These are phyloP conservation scores for Trametes pubescens DNA, from an alignment of 1,284 basidiomycete species.

Conservation along the genomic window DNA sequence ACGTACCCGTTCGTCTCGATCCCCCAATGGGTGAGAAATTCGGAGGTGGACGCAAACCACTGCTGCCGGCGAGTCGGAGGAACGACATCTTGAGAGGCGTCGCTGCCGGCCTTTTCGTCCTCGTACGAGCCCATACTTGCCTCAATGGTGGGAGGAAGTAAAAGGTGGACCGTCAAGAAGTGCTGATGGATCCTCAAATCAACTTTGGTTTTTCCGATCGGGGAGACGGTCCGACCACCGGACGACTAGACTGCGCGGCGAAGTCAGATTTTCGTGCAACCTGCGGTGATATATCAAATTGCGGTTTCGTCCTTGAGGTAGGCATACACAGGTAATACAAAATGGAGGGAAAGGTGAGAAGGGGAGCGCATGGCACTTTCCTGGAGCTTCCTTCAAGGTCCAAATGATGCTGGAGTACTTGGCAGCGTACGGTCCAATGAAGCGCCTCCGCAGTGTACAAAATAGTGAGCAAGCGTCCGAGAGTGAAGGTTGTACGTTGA, in stretches of 20 bases:
- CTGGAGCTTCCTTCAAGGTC: too few relatives aligned
- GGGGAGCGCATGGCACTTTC: too few relatives aligned
- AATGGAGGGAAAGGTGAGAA: too few relatives aligned
- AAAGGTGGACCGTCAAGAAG: neutral
- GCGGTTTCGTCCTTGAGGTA: neutral
- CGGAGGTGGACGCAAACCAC: conserved; percentile 32
- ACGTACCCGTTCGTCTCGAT: conserved; percentile 44
- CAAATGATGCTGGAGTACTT: too few relatives aligned
- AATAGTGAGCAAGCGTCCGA: too few relatives aligned
- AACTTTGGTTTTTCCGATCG: neutral
- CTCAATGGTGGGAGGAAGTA: neutral
- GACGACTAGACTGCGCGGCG: neutral
- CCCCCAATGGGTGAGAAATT: conserved; percentile 38
- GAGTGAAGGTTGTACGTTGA: too few relatives aligned
- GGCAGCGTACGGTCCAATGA: too few relatives aligned
- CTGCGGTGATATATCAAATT: neutral
- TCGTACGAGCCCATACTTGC: conserved; percentile 20
- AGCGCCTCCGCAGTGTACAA: too few relatives aligned
- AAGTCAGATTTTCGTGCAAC: neutral
- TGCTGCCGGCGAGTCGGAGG: conserved; percentile 7
- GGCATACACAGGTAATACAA: neutral
- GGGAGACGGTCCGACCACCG: neutral
- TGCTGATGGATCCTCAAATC: conserved; percentile 6
- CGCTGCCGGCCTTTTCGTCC: conserved; percentile 23
- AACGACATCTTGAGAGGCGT: conserved; percentile 6